A percentile compares a stretch with the other conserved stretches of the same genome.
These are phyloP conservation scores for Silene latifolia DNA, from an alignment of 148 eudicot genomes.

Conservation along the genomic window DNA sequence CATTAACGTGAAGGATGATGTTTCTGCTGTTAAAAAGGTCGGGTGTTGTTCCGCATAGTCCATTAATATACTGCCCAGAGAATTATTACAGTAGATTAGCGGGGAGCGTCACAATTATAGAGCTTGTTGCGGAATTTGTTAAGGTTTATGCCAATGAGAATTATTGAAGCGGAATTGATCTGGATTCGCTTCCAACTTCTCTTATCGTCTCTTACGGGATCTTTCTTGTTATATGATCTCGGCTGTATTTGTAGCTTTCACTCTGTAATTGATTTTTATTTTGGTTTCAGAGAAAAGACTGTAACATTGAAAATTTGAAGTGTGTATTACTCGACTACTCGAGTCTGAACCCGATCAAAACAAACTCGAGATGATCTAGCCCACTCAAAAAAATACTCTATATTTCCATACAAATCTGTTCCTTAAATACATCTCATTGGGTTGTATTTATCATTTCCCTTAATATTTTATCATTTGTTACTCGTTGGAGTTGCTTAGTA, in stretches of 20 bases:
- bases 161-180: neutral
- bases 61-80: neutral
- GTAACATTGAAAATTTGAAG: no score
- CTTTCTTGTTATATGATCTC: neutral
- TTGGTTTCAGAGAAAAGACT: no score
- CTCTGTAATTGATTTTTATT: conserved; percentile 4
- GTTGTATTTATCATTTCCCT: no score
- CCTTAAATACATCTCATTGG: no score
- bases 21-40: conserved; percentile 56
- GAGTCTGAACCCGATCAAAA: no score
- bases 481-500: no score
- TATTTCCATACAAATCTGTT: no score
- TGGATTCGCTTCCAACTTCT: conserved; percentile 6
- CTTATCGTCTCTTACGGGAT: neutral
- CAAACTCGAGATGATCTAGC: no score
- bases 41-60: conserved; percentile 64
- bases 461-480: no score
- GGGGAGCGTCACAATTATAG: conserved; percentile 6
- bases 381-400: no score
- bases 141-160: conserved; percentile 9
- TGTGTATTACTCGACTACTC: no score
- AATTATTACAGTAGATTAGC: neutral
- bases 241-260: conserved; percentile 12
- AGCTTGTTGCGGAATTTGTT: conserved; percentile 10
- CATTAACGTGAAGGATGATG: conserved; percentile 62